Evolutionary conservation across 2,329 filamentous ascomycete genomes (phyloP).

Genomic region (Neofusicoccum cordaticola): DNA sequence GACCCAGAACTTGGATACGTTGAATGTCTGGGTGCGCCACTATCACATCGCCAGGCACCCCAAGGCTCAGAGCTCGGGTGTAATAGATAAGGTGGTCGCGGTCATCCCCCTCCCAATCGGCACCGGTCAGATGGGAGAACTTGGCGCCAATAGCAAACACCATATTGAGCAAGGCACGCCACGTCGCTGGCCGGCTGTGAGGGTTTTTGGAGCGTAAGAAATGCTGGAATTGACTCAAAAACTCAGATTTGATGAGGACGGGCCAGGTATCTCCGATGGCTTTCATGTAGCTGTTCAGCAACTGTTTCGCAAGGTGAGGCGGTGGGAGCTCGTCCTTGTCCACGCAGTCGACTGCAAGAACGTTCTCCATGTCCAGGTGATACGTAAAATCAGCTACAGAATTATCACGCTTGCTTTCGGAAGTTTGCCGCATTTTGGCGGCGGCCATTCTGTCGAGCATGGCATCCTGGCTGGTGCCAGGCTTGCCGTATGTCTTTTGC

Average conservation of each 20-base stretch:
- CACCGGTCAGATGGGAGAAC: constrained; percentile 31
- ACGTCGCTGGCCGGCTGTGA: constrained; percentile 24
- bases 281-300: constrained; percentile 36
- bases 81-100: constrained; percentile 38
- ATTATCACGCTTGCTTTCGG: neutral
- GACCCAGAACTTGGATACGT: constrained; percentile 36
- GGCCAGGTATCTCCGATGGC: constrained; percentile 40
- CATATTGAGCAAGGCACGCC: constrained; percentile 39
- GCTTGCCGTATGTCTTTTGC: neutral
- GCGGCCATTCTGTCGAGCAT: neutral
- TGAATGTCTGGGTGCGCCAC: constrained; percentile 34
- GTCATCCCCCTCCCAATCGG: constrained; percentile 21
- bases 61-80: constrained; percentile 33
- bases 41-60: constrained; percentile 28
- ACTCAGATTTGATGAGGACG: constrained; percentile 34
- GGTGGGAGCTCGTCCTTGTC: constrained; percentile 35
- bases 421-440: neutral
- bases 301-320: constrained; percentile 28
- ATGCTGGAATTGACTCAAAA: constrained; percentile 31
- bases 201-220: constrained; percentile 25
- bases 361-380: constrained; percentile 30
- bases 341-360: constrained; percentile 28
- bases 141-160: constrained; percentile 42
- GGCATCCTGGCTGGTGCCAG: neutral
- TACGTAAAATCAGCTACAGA: constrained; percentile 2